These are phyloP conservation scores for Euclidium syriacum DNA, from an alignment of 345 rosid species.

Conservation along the genomic window DNA sequence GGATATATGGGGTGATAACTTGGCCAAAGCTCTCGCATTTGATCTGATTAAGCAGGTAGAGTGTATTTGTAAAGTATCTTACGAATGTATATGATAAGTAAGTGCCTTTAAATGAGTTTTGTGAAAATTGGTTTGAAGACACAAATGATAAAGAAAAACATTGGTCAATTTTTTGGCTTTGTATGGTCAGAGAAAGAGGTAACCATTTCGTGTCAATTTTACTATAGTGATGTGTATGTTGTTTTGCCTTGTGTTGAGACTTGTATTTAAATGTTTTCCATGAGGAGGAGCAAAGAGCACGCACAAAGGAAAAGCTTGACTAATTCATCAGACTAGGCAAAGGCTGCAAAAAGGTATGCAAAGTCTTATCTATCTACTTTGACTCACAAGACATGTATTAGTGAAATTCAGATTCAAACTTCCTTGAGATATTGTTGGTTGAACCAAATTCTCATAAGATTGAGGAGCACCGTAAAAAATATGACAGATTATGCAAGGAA, in stretches of 20 bases:
- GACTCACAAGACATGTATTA: too few relatives aligned
- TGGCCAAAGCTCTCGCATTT: too few relatives aligned
- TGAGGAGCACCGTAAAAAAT: slow-evolving; percentile 81
- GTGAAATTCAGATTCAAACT: too few relatives aligned
- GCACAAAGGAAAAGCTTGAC: slow-evolving; percentile 79
- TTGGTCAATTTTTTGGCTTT: slow-evolving; percentile 88
- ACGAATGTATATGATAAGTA: too few relatives aligned
- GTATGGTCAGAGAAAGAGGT: slow-evolving; percentile 91
- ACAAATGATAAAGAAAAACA: slow-evolving; percentile 72
- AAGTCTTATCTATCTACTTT: too few relatives aligned
- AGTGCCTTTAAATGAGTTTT: too few relatives aligned
- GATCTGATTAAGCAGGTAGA: too few relatives aligned
- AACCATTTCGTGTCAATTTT: neutral
- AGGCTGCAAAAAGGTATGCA: too few relatives aligned
- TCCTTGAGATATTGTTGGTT: slow-evolving; percentile 39
- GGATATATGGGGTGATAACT: too few relatives aligned
- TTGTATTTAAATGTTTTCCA: neutral
- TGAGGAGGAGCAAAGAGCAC: slow-evolving; percentile 76
- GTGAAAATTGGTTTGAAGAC: slow-evolving; percentile 41
- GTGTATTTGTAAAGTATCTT: too few relatives aligned
- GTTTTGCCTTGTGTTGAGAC: slow-evolving; percentile 9
- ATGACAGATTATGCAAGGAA: slow-evolving; percentile 65
- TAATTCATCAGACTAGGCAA: slow-evolving; percentile 83
- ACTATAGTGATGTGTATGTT: neutral
- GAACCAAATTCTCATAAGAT: slow-evolving; percentile 71